Evolutionary conservation across 805 yeast genomes (phyloP).

Genomic region (Saccharomycopsis capsularis): DNA sequence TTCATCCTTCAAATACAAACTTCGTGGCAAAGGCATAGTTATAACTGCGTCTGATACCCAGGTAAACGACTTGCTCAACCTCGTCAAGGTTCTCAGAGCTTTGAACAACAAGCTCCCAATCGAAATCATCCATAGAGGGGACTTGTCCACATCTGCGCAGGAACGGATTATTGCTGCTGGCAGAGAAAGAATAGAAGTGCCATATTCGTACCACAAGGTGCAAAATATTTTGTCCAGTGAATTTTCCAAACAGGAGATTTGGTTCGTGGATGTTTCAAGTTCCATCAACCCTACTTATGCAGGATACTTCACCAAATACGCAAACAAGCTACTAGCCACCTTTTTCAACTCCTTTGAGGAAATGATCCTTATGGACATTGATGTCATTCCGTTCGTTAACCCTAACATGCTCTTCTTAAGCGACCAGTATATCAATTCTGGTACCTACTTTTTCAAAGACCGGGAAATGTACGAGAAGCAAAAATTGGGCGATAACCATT

Average conservation of each 20-base stretch:
- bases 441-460: conserved; percentile 41
- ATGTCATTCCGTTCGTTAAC: conserved; percentile 39
- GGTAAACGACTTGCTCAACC: conserved; percentile 26
- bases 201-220: conserved; percentile 2
- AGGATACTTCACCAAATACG: conserved; percentile 32
- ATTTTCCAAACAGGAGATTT: conserved; percentile 31
- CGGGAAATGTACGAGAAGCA: conserved; percentile 32
- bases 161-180: conserved; percentile 32
- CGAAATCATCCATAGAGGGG: conserved; percentile 34
- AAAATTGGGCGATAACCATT: conserved; percentile 26
- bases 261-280: conserved; percentile 34
- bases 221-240: neutral
- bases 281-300: conserved; percentile 22
- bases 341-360: conserved; percentile 44
- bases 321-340: conserved; percentile 41
- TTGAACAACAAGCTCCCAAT: conserved; percentile 34
- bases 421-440: conserved; percentile 29
- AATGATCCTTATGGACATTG: conserved; percentile 45
- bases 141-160: conserved; percentile 30
- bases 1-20: conserved; percentile 23
- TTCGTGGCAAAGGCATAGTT: conserved; percentile 33
- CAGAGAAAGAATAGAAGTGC: conserved; percentile 33
- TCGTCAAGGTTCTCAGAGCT: conserved; percentile 38
- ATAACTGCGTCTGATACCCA: conserved; percentile 28
- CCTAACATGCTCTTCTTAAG: conserved; percentile 30